Base-by-base conservation (phyloP, 768 basidiomycete genomes). In the Stropharia rugosoannulata region DNA sequence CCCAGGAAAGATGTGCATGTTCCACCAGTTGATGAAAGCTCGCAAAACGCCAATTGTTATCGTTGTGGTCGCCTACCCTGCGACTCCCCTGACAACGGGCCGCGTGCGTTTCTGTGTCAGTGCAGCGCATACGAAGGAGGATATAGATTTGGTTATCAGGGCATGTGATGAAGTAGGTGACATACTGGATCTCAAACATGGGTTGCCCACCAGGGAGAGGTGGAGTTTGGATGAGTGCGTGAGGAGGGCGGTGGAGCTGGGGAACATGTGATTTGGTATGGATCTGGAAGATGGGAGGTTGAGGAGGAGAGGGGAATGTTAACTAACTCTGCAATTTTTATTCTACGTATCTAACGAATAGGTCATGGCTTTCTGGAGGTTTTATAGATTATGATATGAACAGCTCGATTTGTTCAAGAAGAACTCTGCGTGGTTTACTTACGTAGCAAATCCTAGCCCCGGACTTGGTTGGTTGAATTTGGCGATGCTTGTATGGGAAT, bases 51-150 rank as follows among this genome's bases (percentile, higher is more conserved):
- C 94, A 0, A 90, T 96, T 56, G 82, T 94, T 8, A 84, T 92
- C 4, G 95, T 97, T 19, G 90, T 96, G 32, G 93, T 97, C 6
- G 87, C 85, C 25, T 96, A 96, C 68, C 90, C 88, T 6, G 94
- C 95, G 1, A 97, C 95, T 25, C 86, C 94, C 13, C 82, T 98
- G 39, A 85, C 94, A 58, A 93, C 92, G 9, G 82, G 85, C 42
- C 83, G 97, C 27, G 93, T 95, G 51, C 80, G 97, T 64, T 97
- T 98, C 80, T 98, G 97, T 67, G 80, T 98, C 13, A 93, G 90
- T 55, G 90, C 96, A 10, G 78, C 94, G 46, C 97, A 99, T 78
- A 98, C 95, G 54, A 99, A 99, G 76, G 90, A 94, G 62, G 97
- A 99, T 66, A 85, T 98, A 55, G 97, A 99, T 73, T 74, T 75